phyloP scores from a whole-genome alignment of 257 asterid species.

The Capsicum baccatum region DNA sequence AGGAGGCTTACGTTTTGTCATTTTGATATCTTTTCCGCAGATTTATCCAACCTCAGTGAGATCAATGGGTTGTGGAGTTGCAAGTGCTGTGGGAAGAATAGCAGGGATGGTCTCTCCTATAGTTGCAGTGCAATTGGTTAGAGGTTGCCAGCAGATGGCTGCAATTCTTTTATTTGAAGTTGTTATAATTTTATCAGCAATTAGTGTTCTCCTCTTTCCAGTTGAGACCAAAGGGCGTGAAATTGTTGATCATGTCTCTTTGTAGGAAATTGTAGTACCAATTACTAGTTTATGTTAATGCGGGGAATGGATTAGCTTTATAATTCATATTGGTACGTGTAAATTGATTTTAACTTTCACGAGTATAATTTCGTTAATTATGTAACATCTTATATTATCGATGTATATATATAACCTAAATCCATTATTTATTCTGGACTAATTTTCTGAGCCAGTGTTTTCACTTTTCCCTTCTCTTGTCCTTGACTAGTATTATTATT shows the following conservation, averaged over 20 bases:
- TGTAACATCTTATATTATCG: neutral
- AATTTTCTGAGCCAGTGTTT: too few species aligned
- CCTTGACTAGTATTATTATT: too few species aligned
- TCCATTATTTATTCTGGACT: neutral
- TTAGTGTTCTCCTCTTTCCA: constrained; percentile 61
- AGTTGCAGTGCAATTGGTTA: constrained; percentile 71
- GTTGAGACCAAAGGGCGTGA: constrained; percentile 43
- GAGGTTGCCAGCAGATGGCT: constrained; percentile 67
- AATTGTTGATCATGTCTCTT: constrained; percentile 34
- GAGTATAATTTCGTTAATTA: neutral
- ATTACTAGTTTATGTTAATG: neutral
- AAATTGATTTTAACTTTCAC: neutral
- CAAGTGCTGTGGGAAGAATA: constrained; percentile 73
- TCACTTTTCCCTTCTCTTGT: too few species aligned
- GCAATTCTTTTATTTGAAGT: constrained; percentile 65
- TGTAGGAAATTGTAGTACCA: neutral
- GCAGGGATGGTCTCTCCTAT: constrained; percentile 84
- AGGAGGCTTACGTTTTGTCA: neutral
- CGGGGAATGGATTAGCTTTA: neutral
- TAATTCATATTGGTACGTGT: neutral
- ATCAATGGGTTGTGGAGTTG: constrained; percentile 74
- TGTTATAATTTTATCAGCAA: constrained; percentile 53
- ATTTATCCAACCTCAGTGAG: constrained; percentile 83
- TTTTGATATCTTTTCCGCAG: constrained; percentile 41
- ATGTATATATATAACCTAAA: neutral